Percentiles rank a stretch among this genome's conserved stretches.
These are phyloP conservation scores for Phycomyces blakesleeanus DNA, from an alignment of 192 early-diverging fungal genomes.

Conservation along the genomic window DNA sequence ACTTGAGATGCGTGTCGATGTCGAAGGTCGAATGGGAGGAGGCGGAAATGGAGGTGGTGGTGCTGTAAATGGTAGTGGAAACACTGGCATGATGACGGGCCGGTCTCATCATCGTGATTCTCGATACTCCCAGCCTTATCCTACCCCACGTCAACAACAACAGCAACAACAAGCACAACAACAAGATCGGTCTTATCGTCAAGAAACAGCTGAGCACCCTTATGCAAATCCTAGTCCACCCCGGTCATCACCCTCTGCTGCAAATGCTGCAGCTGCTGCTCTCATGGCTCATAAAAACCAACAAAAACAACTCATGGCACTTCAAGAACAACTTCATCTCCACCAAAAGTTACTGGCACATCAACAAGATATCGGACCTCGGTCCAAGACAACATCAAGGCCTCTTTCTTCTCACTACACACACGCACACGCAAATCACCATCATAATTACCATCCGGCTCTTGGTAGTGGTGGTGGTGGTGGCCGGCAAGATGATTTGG, in stretches of 20 bases:
- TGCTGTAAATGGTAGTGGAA: no score
- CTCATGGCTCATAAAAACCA: conserved; percentile 32
- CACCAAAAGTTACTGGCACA: conserved; percentile 28
- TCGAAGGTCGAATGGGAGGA: conserved; percentile 5
- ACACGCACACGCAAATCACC: no score
- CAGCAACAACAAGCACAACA: not conserved
- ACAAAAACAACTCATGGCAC: conserved; percentile 23
- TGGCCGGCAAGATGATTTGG: no score
- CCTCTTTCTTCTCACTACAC: not conserved
- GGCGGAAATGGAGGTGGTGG: not conserved
- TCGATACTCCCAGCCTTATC: no score
- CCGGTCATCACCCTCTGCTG: conserved; percentile 1
- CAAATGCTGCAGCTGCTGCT: conserved; percentile 20
- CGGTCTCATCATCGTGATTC: no score
- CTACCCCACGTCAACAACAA: not conserved
- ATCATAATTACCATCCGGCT: no score
- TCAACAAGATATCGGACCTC: conserved; percentile 14
- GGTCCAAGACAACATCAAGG: not conserved
- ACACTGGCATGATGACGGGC: not conserved
- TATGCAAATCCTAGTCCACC: not conserved
- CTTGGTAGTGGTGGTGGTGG: no score
- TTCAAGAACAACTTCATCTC: conserved; percentile 28
- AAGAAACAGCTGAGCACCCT: not conserved
- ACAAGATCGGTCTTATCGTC: not conserved
- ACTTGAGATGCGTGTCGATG: conserved; percentile 12